A percentile compares a stretch with the other conserved stretches of the same genome.
phyloP scores from a whole-genome alignment of 1,284 basidiomycete genomes.

The Ustilago tritici region DNA sequence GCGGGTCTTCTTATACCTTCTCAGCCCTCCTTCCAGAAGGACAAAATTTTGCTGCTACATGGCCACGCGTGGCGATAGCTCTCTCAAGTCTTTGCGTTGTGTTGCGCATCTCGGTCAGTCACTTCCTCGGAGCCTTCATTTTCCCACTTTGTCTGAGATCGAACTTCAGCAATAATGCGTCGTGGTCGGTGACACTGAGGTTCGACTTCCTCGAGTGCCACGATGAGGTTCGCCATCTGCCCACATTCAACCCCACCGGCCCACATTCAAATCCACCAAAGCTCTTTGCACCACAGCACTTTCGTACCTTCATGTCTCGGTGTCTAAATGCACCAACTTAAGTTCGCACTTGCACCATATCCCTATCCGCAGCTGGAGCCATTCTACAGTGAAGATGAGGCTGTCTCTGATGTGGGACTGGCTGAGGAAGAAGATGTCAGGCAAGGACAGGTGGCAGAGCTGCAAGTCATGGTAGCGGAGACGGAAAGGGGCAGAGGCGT shows the following conservation, averaged over 20 bases:
- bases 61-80: not conserved
- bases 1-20: not conserved
- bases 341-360: too few species aligned
- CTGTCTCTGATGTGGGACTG: not conserved
- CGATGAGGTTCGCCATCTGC: too few species aligned
- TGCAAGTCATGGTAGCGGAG: constrained; percentile 43
- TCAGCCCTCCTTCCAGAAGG: not conserved
- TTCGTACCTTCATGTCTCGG: too few species aligned
- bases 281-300: too few species aligned
- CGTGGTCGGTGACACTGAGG: too few species aligned
- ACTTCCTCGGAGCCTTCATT: not conserved
- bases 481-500: constrained; percentile 31
- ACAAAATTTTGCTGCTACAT: not conserved
- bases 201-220: too few species aligned
- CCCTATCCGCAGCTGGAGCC: constrained; percentile 17
- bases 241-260: too few species aligned
- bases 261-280: too few species aligned
- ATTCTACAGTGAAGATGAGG: constrained; percentile 19
- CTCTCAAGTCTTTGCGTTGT: too few species aligned
- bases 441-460: constrained; percentile 21
- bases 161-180: not conserved
- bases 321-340: too few species aligned
- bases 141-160: not conserved
- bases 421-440: constrained; percentile 6
- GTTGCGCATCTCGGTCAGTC: not conserved